Conservation (phyloP, 2,329 filamentous ascomycete species). For the Trichoderma sp. region DNA sequence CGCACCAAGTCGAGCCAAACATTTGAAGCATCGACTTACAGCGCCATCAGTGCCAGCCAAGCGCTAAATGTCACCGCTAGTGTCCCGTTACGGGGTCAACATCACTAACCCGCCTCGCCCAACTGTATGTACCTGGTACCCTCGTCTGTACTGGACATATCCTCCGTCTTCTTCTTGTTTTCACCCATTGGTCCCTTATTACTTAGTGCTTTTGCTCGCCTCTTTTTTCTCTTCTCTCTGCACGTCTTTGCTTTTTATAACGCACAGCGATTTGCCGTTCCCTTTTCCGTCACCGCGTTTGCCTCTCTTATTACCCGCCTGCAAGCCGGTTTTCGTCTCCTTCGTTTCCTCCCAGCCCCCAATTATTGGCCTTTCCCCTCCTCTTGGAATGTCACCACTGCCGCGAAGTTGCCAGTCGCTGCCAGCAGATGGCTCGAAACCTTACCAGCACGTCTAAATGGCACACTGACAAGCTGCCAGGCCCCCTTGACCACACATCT, state of each 20-base stretch:
- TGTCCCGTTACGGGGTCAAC: not conserved
- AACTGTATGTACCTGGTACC: not conserved
- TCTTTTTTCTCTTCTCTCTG: not conserved
- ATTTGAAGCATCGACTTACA: not conserved
- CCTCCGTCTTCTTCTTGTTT: not conserved
- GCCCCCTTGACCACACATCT: not conserved
- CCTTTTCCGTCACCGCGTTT: not conserved
- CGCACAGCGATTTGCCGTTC: not conserved
- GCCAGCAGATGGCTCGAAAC: not conserved
- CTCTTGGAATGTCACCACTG: slow-evolving; percentile 1
- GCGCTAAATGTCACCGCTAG: not conserved
- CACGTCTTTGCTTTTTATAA: not conserved
- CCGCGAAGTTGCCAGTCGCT: not conserved
- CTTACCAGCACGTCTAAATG: not conserved
- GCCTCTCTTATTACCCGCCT: not conserved
- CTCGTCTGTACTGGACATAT: not conserved
- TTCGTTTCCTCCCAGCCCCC: not conserved
- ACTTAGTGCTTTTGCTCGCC: not conserved
- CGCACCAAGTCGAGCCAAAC: not conserved
- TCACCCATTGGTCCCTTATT: not conserved
- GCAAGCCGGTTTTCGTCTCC: not conserved
- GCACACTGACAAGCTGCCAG: not conserved
- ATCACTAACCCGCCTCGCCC: not conserved
- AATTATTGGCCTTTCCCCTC: not conserved
- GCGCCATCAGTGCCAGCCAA: not conserved